A percentile compares a stretch with the other conserved stretches of the same genome.
These are phyloP conservation scores for Circinella minor DNA, from an alignment of 371 early-diverging fungal species.

Conservation along the genomic window DNA sequence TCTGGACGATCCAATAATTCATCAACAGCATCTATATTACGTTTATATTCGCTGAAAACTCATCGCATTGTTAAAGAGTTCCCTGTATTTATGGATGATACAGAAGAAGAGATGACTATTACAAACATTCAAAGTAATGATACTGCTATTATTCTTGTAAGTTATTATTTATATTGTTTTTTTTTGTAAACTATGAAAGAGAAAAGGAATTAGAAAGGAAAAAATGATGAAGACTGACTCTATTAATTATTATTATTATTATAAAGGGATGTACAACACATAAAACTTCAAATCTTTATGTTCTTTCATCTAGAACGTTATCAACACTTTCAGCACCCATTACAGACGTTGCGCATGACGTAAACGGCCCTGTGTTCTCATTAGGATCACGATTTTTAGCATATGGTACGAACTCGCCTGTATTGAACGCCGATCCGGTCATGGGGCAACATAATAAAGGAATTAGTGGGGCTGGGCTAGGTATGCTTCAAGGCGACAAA, in stretches of 20 bases:
- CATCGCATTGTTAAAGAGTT: conserved; percentile 42
- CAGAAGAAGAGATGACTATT: conserved; percentile 40
- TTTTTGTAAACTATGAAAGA: too few relatives aligned
- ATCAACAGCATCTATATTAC: conserved; percentile 13
- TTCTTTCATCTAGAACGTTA: conserved; percentile 38
- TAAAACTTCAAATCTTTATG: conserved; percentile 44
- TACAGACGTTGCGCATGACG: conserved; percentile 53
- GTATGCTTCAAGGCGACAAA: conserved; percentile 45
- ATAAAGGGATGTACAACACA: conserved; percentile 34
- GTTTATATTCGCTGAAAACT: conserved; percentile 53
- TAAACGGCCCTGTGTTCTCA: conserved; percentile 54
- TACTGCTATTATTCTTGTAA: conserved; percentile 56
- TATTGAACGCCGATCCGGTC: conserved; percentile 41
- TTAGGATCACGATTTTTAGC: conserved; percentile 68
- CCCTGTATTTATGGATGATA: conserved; percentile 36
- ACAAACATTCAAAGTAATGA: conserved; percentile 54
- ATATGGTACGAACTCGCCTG: conserved; percentile 60
- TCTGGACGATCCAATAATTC: conserved; percentile 6
- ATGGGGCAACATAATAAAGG: conserved; percentile 32
- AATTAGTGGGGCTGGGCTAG: conserved; percentile 34
- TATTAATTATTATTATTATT: too few relatives aligned
- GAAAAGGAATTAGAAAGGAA: too few relatives aligned
- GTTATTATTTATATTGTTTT: not conserved
- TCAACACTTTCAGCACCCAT: conserved; percentile 38
- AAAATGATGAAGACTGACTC: too few relatives aligned